Conservation (phyloP, 2,329 filamentous ascomycete species). For the Phyllosticta capitalensis region DNA sequence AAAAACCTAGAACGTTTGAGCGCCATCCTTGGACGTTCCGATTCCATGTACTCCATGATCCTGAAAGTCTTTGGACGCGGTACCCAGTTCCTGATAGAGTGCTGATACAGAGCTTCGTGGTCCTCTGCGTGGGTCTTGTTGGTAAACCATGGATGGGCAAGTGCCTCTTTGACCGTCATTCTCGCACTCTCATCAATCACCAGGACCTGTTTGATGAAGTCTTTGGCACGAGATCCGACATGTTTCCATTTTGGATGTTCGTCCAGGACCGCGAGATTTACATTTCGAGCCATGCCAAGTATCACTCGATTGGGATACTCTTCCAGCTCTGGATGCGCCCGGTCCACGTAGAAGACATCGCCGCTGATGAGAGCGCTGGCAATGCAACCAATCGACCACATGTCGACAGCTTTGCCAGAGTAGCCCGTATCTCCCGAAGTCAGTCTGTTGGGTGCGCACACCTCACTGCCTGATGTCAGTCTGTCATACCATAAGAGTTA, state of each 20-base stretch:
- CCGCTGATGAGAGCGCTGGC: constrained; percentile 44
- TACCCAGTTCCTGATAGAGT: constrained; percentile 41
- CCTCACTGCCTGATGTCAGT: constrained; percentile 22
- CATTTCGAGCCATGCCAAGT: constrained; percentile 25
- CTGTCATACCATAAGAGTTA: background rate
- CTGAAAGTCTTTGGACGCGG: constrained; percentile 27
- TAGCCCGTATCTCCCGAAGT: constrained; percentile 35
- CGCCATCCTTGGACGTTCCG: background rate
- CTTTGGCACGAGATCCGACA: constrained; percentile 36
- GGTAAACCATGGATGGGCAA: constrained; percentile 48
- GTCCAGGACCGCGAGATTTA: constrained; percentile 38
- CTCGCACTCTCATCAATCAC: constrained; percentile 40
- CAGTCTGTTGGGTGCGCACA: constrained; percentile 22
- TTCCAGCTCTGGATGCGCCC: constrained; percentile 21
- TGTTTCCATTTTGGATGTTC: constrained; percentile 32
- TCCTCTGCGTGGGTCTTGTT: constrained; percentile 30
- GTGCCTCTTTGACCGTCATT: constrained; percentile 44
- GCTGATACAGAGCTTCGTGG: constrained; percentile 41
- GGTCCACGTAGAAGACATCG: constrained; percentile 37
- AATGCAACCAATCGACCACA: constrained; percentile 54
- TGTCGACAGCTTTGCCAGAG: constrained; percentile 46
- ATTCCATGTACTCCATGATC: constrained; percentile 20
- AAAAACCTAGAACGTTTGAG: background rate
- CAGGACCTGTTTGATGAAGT: constrained; percentile 45
- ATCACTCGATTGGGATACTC: constrained; percentile 21